Evolutionary conservation across 2,329 filamentous ascomycete genomes (phyloP).

Genomic region (Fusarium sp.): DNA sequence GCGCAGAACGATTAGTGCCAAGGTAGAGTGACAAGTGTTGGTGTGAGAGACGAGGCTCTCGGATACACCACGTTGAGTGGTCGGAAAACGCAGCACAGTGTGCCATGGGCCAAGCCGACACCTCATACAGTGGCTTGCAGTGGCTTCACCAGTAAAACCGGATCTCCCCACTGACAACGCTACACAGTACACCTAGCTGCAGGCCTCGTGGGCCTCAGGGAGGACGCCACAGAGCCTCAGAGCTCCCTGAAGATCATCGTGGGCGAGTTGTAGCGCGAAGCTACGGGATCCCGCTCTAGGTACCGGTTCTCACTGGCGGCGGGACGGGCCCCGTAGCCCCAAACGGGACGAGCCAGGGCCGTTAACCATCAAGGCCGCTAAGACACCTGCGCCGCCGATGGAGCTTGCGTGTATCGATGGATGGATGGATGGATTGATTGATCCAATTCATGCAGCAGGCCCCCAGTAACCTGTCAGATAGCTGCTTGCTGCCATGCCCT

Average conservation of each 20-base stretch:
- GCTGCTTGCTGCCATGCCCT: neutral
- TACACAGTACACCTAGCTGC: constrained; percentile 22
- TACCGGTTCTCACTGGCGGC: neutral
- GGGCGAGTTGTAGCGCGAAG: constrained; percentile 1
- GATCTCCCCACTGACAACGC: constrained; percentile 18
- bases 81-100: constrained; percentile 28
- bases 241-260: constrained; percentile 6
- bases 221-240: constrained; percentile 4
- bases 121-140: neutral
- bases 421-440: too few species aligned
- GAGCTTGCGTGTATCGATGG: too few species aligned
- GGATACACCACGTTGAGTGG: constrained; percentile 29
- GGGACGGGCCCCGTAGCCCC: constrained; percentile 4
- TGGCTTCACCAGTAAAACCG: neutral
- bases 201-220: constrained; percentile 35
- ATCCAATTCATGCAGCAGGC: neutral
- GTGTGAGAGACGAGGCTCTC: constrained; percentile 26
- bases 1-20: constrained; percentile 38
- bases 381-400: constrained; percentile 11
- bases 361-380: constrained; percentile 8
- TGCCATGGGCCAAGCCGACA: neutral
- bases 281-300: neutral
- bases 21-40: constrained; percentile 38
- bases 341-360: constrained; percentile 2
- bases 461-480: constrained; percentile 1